Base-by-base conservation (phyloP, 345 rosid species). In the Lumnitzera racemosa region DNA sequence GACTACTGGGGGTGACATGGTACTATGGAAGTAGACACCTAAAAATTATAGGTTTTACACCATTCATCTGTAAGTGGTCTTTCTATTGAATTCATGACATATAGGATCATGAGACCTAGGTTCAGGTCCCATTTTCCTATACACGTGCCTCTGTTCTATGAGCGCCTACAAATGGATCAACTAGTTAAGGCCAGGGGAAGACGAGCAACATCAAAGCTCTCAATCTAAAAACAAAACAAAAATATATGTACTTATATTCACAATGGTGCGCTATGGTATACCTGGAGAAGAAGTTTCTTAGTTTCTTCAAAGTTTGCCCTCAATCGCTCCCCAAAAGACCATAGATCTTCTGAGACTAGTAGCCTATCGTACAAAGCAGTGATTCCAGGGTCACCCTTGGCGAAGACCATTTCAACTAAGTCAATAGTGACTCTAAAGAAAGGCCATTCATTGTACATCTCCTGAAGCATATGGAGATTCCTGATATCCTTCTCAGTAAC, bases 381-480 rank as follows among this genome's bases (percentile, higher is more conserved):
- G 10, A 94, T 94, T 29, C 90, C 90, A 0, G 95, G 97, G 73
- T 90, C 90, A 66, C 96, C 99, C 81, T 94, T 94, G 59, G 99
- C 99, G 4, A 94, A 94, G 70, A 94, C 99, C 99, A 94, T 94
- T 78, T 94, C 99, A 59, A 94, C 85, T 59, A 94, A 78, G 75
- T 94, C 99, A 54, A 94, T 83, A 24, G 99, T 90, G 72, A 88
- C 96, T 67, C 96, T 80, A 67, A 90, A 94, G 73, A 94, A 94
- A 3, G 99, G 99, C 99, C 99, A 94, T 52, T 61, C 67, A 15
- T 86, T 84, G 78, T 94, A 90, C 97, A 94, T 94, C 62, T 76
- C 79, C 70, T 77, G 96, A 70, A 94, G 81, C 95, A 86, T 82
- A 43, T 69, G 86, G 53, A 94, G 91, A 77, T 90, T 94, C 64